Evolutionary conservation across 805 yeast species (phyloP).

Genomic region (Barnettozyma pratensis): DNA sequence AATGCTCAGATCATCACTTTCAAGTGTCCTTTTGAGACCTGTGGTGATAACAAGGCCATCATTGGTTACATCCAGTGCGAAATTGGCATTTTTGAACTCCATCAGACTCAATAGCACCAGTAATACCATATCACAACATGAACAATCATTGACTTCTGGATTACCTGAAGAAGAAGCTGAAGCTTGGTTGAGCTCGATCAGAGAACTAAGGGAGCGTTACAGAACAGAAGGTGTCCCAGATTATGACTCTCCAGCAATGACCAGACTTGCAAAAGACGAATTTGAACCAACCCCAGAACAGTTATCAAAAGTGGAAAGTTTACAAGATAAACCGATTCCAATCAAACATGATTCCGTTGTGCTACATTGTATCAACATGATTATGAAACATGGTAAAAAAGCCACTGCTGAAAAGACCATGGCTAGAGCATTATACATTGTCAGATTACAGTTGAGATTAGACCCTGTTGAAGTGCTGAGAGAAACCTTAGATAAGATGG

Average conservation of each 20-base stretch:
- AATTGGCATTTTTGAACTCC: not conserved
- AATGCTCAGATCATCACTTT: conserved; percentile 4
- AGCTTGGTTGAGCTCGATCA: conserved; percentile 42
- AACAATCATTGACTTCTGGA: conserved; percentile 3
- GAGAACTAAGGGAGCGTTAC: conserved; percentile 29
- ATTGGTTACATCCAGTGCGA: not conserved
- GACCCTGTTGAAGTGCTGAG: conserved; percentile 79
- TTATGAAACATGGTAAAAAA: conserved; percentile 92
- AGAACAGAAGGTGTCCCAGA: conserved; percentile 30
- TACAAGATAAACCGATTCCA: conserved; percentile 55
- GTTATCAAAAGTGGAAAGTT: conserved; percentile 44
- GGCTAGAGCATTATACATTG: conserved; percentile 74
- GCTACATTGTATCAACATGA: conserved; percentile 73
- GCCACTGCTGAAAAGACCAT: conserved; percentile 69
- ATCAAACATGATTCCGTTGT: conserved; percentile 61
- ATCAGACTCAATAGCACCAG: conserved; percentile 3
- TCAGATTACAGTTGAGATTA: conserved; percentile 61
- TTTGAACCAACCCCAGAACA: conserved; percentile 66
- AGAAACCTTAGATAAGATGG: conserved; percentile 71
- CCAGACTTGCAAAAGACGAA: conserved; percentile 20
- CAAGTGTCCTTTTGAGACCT: not conserved
- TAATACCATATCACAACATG: conserved; percentile 2
- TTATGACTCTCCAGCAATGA: conserved; percentile 24
- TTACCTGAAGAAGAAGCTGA: conserved; percentile 26
- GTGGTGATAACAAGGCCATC: conserved; percentile 1